Percentiles rank a stretch among this genome's conserved stretches.
These are phyloP conservation scores for Exophiala phaeomuriformis DNA, from an alignment of 2,329 filamentous ascomycete species.

Conservation along the genomic window DNA sequence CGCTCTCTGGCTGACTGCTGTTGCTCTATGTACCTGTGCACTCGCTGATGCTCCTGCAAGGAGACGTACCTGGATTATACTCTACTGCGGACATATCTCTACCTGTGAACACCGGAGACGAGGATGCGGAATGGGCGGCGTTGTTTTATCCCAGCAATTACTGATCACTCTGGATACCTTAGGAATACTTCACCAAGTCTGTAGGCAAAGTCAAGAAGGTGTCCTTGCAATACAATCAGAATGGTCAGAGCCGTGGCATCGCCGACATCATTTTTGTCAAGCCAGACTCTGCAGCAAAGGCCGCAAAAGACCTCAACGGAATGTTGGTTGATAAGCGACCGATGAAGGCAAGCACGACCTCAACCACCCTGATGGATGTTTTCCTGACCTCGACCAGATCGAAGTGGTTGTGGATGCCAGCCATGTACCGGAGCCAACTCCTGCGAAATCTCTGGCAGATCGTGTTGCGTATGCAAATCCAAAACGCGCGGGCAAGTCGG, in stretches of 20 bases:
- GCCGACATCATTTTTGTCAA: constrained; percentile 83
- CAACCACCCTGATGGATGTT: constrained; percentile 9
- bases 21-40: constrained; percentile 10
- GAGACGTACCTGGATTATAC: constrained; percentile 17
- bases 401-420: constrained; percentile 81
- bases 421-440: constrained; percentile 58
- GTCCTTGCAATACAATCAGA: constrained; percentile 85
- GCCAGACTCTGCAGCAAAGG: constrained; percentile 73
- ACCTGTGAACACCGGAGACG: constrained; percentile 10
- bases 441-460: constrained; percentile 71
- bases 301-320: constrained; percentile 75
- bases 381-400: constrained; percentile 51
- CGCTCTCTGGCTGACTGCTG: constrained; percentile 9
- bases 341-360: constrained; percentile 63
- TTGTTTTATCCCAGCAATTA: constrained; percentile 30
- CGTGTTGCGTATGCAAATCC: constrained; percentile 62
- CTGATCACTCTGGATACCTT: constrained; percentile 48
- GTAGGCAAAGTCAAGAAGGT: constrained; percentile 87
- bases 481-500: constrained; percentile 11
- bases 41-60: constrained; percentile 22
- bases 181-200: constrained; percentile 93
- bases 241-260: constrained; percentile 83
- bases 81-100: constrained; percentile 19
- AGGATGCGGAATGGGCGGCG: constrained; percentile 16
- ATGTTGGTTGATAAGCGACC: constrained; percentile 82